Conservation (phyloP, 2,329 filamentous ascomycete genomes). For the Macrophomina tecta region DNA sequence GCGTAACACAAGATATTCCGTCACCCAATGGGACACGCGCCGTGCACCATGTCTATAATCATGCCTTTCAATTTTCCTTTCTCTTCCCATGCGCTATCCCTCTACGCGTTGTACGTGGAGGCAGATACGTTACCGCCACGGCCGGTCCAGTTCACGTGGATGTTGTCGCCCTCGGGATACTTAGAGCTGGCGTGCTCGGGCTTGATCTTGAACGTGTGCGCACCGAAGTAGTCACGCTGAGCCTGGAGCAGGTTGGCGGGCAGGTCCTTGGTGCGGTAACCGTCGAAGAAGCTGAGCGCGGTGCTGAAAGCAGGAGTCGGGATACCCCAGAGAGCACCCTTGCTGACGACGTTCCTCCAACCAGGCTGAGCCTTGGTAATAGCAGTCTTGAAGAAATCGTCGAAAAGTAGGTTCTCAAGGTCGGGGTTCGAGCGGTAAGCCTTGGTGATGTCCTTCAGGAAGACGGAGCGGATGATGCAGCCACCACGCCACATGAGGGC, state of each 20-base stretch:
- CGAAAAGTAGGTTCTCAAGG: conserved; percentile 97
- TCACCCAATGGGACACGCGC: conserved; percentile 26
- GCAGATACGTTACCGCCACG: conserved; percentile 96
- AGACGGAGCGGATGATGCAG: conserved; percentile 99
- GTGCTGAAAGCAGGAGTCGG: conserved; percentile 96
- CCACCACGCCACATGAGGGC: conserved; percentile 99
- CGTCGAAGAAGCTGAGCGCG: conserved; percentile 97
- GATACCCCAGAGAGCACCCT: conserved; percentile 92
- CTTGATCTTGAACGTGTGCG: conserved; percentile 62
- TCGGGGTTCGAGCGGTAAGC: conserved; percentile 95
- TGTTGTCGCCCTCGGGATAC: conserved; percentile 85
- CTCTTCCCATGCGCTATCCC: conserved; percentile 9
- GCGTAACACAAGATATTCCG: conserved; percentile 15
- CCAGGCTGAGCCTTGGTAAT: conserved; percentile 87
- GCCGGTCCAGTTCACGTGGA: conserved; percentile 99
- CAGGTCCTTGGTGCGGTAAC: conserved; percentile 95
- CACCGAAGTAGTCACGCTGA: conserved; percentile 98
- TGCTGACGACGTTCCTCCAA: conserved; percentile 73
- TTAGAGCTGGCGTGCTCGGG: conserved; percentile 65
- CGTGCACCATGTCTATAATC: conserved; percentile 23
- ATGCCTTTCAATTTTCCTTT: conserved; percentile 21
- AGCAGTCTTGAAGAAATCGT: conserved; percentile 99
- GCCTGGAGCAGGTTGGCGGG: conserved; percentile 98
- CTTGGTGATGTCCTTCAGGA: conserved; percentile 98
- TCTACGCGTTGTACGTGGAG: conserved; percentile 95